These are phyloP conservation scores for Botrytis fabae DNA, from an alignment of 2,329 filamentous ascomycete species.

Conservation along the genomic window DNA sequence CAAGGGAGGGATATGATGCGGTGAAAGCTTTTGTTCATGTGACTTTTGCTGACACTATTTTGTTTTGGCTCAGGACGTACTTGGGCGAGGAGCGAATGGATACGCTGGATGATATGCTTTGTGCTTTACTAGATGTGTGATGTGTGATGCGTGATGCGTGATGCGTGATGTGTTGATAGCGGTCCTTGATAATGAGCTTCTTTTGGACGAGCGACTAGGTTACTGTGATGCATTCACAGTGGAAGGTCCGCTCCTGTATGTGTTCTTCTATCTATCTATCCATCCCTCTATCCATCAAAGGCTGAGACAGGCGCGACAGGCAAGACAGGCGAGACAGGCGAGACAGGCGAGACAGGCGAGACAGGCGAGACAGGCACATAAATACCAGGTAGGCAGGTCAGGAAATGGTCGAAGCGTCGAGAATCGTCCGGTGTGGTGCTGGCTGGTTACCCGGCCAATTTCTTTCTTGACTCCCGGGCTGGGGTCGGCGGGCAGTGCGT, in stretches of 20 bases:
- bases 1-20: neutral
- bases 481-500: neutral
- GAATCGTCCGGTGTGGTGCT: neutral
- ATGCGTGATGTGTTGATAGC: too few relatives aligned
- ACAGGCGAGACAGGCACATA: neutral
- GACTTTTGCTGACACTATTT: neutral
- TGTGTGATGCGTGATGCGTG: too few relatives aligned
- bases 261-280: too few relatives aligned
- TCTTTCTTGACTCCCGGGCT: neutral
- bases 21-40: neutral
- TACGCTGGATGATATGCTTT: neutral
- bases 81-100: too few relatives aligned
- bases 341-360: too few relatives aligned
- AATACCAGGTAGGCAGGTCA: neutral
- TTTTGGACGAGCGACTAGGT: neutral
- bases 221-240: neutral
- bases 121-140: too few relatives aligned
- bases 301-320: neutral
- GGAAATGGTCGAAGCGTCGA: slow-evolving; percentile 5
- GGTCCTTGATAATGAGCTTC: neutral
- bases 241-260: neutral
- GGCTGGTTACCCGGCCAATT: neutral
- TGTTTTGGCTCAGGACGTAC: neutral
- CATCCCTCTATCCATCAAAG: too few relatives aligned
- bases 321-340: too few relatives aligned